Conservation (phyloP, 495 filamentous ascomycete species). For the Collariella sp. region DNA sequence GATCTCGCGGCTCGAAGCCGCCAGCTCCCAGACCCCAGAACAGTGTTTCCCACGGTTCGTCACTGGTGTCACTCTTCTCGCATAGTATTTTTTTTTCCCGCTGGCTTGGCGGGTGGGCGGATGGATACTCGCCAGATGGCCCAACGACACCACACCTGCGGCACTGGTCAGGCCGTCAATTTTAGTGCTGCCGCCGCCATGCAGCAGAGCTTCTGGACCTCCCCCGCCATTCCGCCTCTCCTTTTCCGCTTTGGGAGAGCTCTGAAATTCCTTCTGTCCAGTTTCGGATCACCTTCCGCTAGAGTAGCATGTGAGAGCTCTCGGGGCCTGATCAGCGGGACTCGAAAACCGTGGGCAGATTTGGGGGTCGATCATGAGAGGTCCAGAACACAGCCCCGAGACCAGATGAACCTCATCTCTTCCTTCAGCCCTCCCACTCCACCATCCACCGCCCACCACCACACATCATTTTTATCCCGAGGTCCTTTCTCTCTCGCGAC, state of each 20-base stretch:
- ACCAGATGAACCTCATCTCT: not conserved
- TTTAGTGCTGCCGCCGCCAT: not conserved
- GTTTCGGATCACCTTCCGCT: not conserved
- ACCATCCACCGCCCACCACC: not conserved
- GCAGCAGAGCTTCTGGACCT: not conserved
- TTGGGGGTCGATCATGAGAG: not conserved
- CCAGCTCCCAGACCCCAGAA: not conserved
- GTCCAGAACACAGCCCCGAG: not conserved
- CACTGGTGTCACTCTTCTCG: slow-evolving; percentile 13
- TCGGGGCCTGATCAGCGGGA: not conserved
- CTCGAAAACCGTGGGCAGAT: not conserved
- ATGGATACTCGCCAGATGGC: not conserved
- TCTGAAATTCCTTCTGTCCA: not conserved
- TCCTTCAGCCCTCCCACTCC: not conserved
- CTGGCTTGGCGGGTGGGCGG: slow-evolving; percentile 19
- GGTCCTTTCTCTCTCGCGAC: not conserved
- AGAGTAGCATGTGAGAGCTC: not conserved
- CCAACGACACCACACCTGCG: slow-evolving; percentile 3
- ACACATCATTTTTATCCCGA: not conserved
- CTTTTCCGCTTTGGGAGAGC: not conserved
- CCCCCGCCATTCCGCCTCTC: not conserved
- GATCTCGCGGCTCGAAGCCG: not conserved
- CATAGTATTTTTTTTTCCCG: slow-evolving; percentile 22
- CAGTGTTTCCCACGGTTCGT: no score
- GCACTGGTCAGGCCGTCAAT: slow-evolving; percentile 2